phyloP scores from a whole-genome alignment of 2,329 filamentous ascomycete species.

The Pseudogymnoascus sp. region DNA sequence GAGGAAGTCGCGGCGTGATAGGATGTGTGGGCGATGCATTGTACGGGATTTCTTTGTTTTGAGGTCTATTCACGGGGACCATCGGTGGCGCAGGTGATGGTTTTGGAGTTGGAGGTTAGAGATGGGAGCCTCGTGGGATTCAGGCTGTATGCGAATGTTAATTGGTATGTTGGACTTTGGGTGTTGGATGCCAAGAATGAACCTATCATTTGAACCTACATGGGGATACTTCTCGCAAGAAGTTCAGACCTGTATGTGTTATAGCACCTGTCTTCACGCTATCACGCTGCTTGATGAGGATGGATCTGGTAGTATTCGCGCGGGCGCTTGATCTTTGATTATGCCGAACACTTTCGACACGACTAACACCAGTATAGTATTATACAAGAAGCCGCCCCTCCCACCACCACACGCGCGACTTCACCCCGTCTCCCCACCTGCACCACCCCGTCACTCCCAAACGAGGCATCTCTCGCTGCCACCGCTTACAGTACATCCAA shows the following conservation, averaged over 20 bases:
- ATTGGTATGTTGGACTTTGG: not conserved
- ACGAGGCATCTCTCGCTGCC: not conserved
- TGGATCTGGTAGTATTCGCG: not conserved
- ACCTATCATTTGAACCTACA: not conserved
- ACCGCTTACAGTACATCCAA: not conserved
- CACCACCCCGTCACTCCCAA: not conserved
- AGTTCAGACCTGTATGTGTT: too few relatives aligned
- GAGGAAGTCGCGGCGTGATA: not conserved
- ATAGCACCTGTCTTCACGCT: not conserved
- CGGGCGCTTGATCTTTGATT: slow-evolving; percentile 2
- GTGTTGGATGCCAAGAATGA: not conserved
- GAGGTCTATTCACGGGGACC: not conserved
- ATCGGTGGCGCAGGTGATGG: not conserved
- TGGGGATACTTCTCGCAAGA: too few relatives aligned
- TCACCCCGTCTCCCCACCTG: not conserved
- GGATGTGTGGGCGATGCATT: not conserved
- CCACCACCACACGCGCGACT: not conserved
- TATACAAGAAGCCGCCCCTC: not conserved
- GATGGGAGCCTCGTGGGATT: not conserved
- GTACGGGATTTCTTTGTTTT: not conserved
- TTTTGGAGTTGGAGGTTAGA: not conserved
- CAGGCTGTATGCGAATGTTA: not conserved
- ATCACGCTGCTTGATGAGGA: not conserved
- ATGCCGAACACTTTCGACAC: not conserved
- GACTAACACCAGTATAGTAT: slow-evolving; percentile 3